Evolutionary conservation across 768 basidiomycete species (phyloP).

Genomic region (Leccinum boreale): DNA sequence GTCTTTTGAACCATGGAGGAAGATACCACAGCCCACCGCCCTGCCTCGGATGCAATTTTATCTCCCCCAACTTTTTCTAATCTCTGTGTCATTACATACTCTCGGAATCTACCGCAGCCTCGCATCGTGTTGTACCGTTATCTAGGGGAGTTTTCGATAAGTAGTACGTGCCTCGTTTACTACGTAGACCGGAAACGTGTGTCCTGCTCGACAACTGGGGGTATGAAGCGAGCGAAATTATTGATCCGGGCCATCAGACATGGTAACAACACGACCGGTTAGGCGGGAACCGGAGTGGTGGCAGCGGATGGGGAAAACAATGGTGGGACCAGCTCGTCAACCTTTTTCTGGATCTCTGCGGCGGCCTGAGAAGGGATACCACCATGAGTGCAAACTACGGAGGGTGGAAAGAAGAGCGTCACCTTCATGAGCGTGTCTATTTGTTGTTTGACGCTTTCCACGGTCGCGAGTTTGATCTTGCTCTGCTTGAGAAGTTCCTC

Average conservation of each 20-base stretch:
- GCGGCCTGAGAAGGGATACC: constrained; percentile 48
- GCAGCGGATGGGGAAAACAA: constrained; percentile 29
- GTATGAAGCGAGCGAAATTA: constrained; percentile 4
- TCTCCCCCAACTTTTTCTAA: constrained; percentile 14
- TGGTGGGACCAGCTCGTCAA: constrained; percentile 61
- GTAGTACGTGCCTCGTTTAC: constrained; percentile 15
- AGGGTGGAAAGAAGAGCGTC: constrained; percentile 3
- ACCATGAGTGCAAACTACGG: constrained; percentile 9
- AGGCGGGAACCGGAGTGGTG: constrained; percentile 27
- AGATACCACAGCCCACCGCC: constrained; percentile 22
- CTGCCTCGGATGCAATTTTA: constrained; percentile 16
- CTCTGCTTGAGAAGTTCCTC: constrained; percentile 80
- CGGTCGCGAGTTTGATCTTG: constrained; percentile 63
- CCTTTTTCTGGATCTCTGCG: constrained; percentile 70
- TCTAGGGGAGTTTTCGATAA: constrained; percentile 22
- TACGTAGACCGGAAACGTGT: background rate
- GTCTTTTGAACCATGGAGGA: constrained; percentile 16
- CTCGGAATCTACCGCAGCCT: constrained; percentile 22
- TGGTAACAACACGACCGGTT: background rate
- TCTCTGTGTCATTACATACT: constrained; percentile 20
- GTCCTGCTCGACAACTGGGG: constrained; percentile 6
- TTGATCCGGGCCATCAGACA: background rate
- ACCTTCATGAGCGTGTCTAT: constrained; percentile 79
- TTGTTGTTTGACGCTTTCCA: constrained; percentile 77
- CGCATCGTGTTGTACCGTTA: constrained; percentile 29